A percentile compares a stretch with the other conserved stretches of the same genome.
phyloP scores from a whole-genome alignment of 1,284 basidiomycete genomes.

The Cutaneotrichosporon mucoides region DNA sequence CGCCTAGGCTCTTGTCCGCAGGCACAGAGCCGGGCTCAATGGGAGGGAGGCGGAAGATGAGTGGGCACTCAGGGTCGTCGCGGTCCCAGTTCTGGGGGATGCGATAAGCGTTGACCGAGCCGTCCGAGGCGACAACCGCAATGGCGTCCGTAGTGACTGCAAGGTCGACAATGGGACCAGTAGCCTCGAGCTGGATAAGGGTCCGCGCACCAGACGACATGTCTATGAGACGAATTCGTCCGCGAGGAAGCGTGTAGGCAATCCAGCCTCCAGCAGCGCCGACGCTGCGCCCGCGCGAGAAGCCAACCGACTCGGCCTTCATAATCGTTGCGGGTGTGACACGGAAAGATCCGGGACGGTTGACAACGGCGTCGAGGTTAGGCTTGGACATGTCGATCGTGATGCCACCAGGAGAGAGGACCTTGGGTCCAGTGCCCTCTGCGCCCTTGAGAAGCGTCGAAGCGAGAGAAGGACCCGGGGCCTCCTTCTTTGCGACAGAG shows the following conservation, averaged over 20 bases:
- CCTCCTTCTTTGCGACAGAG: slow-evolving; percentile 4
- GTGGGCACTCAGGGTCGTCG: slow-evolving; percentile 28
- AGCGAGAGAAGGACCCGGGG: slow-evolving; percentile 16
- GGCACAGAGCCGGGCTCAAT: slow-evolving; percentile 2
- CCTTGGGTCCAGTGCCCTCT: slow-evolving; percentile 15
- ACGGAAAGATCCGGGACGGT: slow-evolving; percentile 20
- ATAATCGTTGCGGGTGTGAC: slow-evolving; percentile 33
- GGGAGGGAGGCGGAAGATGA: slow-evolving; percentile 19
- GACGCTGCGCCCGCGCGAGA: slow-evolving; percentile 29
- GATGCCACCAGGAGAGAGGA: slow-evolving; percentile 20
- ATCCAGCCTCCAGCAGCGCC: slow-evolving; percentile 34
- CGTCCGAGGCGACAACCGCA: slow-evolving; percentile 31
- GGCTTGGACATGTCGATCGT: slow-evolving; percentile 34
- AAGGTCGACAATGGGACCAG: slow-evolving; percentile 34
- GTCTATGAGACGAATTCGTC: slow-evolving; percentile 39
- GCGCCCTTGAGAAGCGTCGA: slow-evolving; percentile 18
- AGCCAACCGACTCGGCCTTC: slow-evolving; percentile 25
- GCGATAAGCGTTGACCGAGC: slow-evolving; percentile 28
- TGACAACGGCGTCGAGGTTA: slow-evolving; percentile 27
- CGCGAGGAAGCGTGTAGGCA: slow-evolving; percentile 36
- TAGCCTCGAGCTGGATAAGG: slow-evolving; percentile 25
- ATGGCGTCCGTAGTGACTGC: slow-evolving; percentile 26
- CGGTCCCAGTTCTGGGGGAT: slow-evolving; percentile 28
- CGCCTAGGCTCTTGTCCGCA: slow-evolving; percentile 19
- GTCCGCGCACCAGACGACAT: slow-evolving; percentile 30